Percentiles rank a stretch among this genome's conserved stretches.
phyloP scores from a whole-genome alignment of 768 basidiomycete species.

The Pleurotus tuoliensis region DNA sequence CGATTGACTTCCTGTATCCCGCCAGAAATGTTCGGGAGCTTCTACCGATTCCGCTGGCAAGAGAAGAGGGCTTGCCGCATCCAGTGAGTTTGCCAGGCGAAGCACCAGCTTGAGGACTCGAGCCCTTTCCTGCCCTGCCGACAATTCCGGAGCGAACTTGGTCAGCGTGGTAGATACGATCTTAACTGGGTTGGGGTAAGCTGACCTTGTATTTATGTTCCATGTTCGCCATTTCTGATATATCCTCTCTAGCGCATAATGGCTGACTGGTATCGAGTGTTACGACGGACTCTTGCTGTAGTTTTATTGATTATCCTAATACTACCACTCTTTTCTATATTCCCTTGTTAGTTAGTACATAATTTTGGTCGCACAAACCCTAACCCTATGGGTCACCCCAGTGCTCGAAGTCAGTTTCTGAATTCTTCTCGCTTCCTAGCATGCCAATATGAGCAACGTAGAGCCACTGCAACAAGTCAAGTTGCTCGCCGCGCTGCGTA shows the following conservation, averaged over 20 bases:
- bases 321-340: no score
- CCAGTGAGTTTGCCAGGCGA: neutral
- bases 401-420: neutral
- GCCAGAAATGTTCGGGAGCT: slow-evolving; percentile 1
- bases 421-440: neutral
- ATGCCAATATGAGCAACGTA: neutral
- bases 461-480: slow-evolving; percentile 64
- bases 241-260: no score
- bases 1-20: neutral
- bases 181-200: neutral
- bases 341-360: no score
- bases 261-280: no score
- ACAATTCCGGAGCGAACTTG: neutral
- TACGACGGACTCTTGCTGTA: no score
- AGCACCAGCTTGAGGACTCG: neutral
- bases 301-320: no score
- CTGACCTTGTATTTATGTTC: neutral
- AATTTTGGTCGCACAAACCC: neutral
- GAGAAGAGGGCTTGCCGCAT: neutral
- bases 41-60: neutral
- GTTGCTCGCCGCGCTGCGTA: slow-evolving; percentile 57
- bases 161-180: neutral
- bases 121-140: neutral
- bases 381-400: neutral
- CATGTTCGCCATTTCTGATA: no score